A percentile compares a stretch with the other conserved stretches of the same genome.
Conservation (phyloP, 495 filamentous ascomycete genomes). For the Annulohypoxylon maeteangense region DNA sequence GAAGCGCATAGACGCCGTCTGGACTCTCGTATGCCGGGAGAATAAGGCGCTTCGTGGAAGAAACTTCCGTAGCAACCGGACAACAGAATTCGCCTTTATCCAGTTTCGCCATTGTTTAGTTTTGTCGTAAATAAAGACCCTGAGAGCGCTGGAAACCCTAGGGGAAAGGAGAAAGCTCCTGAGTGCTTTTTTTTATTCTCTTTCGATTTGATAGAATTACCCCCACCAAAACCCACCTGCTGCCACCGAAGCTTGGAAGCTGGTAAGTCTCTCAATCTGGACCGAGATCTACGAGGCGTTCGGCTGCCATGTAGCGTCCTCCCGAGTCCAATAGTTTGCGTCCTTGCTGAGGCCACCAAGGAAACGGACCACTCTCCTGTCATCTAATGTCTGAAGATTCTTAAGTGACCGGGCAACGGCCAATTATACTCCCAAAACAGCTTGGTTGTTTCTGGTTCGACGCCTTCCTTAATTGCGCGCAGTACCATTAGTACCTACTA, state of each 20-base stretch:
- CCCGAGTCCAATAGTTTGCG: conserved; percentile 38
- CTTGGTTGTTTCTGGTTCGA: conserved; percentile 40
- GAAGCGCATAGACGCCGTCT: conserved; percentile 33
- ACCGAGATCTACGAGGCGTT: conserved; percentile 46
- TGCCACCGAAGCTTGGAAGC: conserved; percentile 31
- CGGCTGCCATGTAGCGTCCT: conserved; percentile 39
- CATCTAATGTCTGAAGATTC: conserved; percentile 34
- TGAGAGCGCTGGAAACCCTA: conserved; percentile 2
- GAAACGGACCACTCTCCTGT: conserved; percentile 30
- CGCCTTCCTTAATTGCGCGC: conserved; percentile 35
- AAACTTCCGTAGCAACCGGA: conserved; percentile 13
- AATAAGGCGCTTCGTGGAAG: conserved; percentile 32
- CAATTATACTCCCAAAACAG: conserved; percentile 33
- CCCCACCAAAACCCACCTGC: conserved; percentile 37
- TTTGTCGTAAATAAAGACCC: conserved; percentile 19
- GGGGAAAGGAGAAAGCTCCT: conserved; percentile 16
- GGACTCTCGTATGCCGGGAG: conserved; percentile 12
- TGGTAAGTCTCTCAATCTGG: conserved; percentile 36
- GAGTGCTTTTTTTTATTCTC: too few species aligned
- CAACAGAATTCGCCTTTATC: conserved; percentile 21
- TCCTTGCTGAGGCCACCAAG: conserved; percentile 33
- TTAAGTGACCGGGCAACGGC: conserved; percentile 35
- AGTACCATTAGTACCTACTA: neutral
- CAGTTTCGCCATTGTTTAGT: conserved; percentile 24
- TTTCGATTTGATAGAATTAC: conserved; percentile 40